A percentile compares a stretch with the other conserved stretches of the same genome.
These are phyloP conservation scores for Blastobotrys petasosporus DNA, from an alignment of 1,139 yeast genomes.

Conservation along the genomic window DNA sequence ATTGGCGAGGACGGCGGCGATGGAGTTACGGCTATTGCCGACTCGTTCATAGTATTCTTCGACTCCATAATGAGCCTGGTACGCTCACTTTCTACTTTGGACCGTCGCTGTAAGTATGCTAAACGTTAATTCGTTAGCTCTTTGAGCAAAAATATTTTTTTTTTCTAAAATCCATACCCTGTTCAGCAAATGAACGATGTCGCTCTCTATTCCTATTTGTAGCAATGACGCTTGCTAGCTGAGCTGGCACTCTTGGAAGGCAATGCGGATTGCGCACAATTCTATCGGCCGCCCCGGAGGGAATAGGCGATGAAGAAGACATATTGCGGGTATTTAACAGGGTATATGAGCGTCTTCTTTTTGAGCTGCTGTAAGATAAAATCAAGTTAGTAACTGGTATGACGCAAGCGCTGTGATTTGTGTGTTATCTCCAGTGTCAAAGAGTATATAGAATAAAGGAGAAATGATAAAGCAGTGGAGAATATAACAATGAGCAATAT, in stretches of 20 bases:
- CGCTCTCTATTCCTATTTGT: constrained; percentile 22
- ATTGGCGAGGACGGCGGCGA: constrained; percentile 13
- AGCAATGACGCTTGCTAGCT: constrained; percentile 21
- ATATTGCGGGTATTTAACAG: background rate
- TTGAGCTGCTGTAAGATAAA: no score
- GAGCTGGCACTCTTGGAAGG: constrained; percentile 25
- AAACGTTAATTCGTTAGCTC: background rate
- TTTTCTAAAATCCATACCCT: constrained; percentile 13
- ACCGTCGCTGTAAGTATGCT: constrained; percentile 9
- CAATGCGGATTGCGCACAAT: constrained; percentile 28
- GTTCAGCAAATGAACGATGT: constrained; percentile 21
- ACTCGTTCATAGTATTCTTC: background rate
- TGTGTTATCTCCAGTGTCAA: no score
- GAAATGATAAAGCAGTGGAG: no score
- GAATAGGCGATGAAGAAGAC: constrained; percentile 19
- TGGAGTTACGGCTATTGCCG: constrained; percentile 8
- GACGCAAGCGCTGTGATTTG: no score
- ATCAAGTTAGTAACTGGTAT: no score
- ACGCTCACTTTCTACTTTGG: constrained; percentile 17
- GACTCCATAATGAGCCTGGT: constrained; percentile 12
- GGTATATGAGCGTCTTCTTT: no score
- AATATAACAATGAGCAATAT: no score
- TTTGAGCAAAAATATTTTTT: background rate
- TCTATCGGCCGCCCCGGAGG: constrained; percentile 26
- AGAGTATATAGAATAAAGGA: no score